Conservation (phyloP, 2,329 filamentous ascomycete genomes). For the Calonectria henricotiae region DNA sequence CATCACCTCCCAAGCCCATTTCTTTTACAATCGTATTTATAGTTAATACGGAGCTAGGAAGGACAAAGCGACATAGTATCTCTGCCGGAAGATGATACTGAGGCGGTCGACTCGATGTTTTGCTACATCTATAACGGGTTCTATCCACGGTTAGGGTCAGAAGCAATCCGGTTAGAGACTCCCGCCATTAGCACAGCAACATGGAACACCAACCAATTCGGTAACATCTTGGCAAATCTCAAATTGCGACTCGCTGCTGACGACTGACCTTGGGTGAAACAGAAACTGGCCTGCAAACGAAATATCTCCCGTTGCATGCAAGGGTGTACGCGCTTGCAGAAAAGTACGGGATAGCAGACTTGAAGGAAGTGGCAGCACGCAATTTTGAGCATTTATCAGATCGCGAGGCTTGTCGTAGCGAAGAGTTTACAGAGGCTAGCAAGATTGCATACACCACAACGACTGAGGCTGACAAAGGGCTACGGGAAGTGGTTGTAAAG, state of each 20-base stretch:
- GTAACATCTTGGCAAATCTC: background rate
- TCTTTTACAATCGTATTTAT: background rate
- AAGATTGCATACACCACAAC: background rate
- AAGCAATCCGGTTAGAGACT: background rate
- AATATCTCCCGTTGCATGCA: background rate
- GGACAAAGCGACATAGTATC: background rate
- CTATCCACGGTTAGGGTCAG: background rate
- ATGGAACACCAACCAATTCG: background rate
- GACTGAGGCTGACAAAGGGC: background rate
- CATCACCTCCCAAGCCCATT: background rate
- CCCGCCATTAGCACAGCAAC: background rate
- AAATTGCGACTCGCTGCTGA: background rate
- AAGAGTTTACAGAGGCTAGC: background rate
- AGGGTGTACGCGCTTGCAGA: background rate
- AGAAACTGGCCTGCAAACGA: background rate
- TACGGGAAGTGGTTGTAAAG: background rate
- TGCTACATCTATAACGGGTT: background rate
- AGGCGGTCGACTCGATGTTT: background rate
- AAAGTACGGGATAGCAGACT: background rate
- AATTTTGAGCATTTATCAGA: background rate
- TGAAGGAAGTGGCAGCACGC: background rate
- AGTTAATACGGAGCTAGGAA: background rate
- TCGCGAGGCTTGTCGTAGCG: background rate
- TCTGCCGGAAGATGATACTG: background rate
- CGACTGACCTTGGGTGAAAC: background rate